A percentile compares a stretch with the other conserved stretches of the same genome.
These are phyloP conservation scores for Neocallimastix lanati DNA, from an alignment of 192 early-diverging fungal genomes.

Conservation along the genomic window DNA sequence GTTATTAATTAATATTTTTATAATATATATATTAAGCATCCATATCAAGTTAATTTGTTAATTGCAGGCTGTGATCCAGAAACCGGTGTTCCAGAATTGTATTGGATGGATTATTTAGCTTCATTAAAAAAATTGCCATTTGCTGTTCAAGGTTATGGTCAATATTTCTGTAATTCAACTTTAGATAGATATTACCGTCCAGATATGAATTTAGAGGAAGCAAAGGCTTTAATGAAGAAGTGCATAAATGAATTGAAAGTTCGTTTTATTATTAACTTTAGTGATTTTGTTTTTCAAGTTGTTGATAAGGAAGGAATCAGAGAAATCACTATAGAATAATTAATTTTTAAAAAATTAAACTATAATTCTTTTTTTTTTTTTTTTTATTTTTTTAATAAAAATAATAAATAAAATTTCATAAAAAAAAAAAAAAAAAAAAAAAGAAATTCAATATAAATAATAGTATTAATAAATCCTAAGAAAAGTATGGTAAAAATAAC, in stretches of 20 bases:
- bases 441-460: no score
- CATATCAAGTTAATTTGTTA: conserved; percentile 77
- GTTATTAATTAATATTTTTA: no score
- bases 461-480: no score
- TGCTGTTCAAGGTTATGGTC: conserved; percentile 78
- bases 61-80: conserved; percentile 68
- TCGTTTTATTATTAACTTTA: conserved; percentile 69
- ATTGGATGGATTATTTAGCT: conserved; percentile 84
- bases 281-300: conserved; percentile 69
- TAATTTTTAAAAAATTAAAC: no score
- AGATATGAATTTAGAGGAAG: conserved; percentile 69
- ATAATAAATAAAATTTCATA: neutral
- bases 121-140: conserved; percentile 58
- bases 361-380: no score
- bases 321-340: conserved; percentile 26
- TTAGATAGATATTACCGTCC: conserved; percentile 81
- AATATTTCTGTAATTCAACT: conserved; percentile 76
- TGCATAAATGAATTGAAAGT: conserved; percentile 67
- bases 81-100: conserved; percentile 51
- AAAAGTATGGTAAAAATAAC: no score
- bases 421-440: no score
- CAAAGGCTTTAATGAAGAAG: conserved; percentile 57
- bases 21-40: conserved; percentile 26
- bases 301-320: conserved; percentile 72
- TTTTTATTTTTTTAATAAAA: no score